Evolutionary conservation across 2,329 filamentous ascomycete species (phyloP).

Genomic region (Cladosporium sp.): DNA sequence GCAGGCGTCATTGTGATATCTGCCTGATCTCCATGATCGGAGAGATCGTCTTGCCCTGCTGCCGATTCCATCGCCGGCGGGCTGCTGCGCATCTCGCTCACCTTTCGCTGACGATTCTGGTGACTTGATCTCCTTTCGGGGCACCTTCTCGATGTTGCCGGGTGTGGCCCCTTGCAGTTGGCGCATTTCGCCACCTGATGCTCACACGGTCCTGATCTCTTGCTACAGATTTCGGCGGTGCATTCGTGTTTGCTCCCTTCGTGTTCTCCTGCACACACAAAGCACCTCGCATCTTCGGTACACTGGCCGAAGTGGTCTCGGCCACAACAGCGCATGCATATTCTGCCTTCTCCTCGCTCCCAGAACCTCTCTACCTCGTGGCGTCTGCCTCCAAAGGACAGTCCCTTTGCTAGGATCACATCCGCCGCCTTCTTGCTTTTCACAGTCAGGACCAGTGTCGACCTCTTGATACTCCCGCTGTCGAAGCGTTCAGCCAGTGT

Average conservation of each 20-base stretch:
- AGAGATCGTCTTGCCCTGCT: too few species aligned
- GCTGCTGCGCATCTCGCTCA: too few species aligned
- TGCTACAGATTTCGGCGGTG: too few species aligned
- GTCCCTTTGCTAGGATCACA: not conserved
- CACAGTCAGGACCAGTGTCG: slow-evolving; percentile 1
- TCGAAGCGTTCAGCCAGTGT: not conserved
- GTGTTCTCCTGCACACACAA: not conserved
- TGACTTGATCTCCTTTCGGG: too few species aligned
- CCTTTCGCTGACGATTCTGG: too few species aligned
- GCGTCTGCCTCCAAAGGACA: not conserved
- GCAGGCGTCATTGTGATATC: not conserved
- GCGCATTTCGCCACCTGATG: too few species aligned
- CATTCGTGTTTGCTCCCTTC: too few species aligned
- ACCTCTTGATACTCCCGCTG: not conserved
- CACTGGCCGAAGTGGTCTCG: not conserved
- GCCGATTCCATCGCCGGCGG: too few species aligned
- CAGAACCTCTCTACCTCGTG: not conserved
- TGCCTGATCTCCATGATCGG: not conserved
- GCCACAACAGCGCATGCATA: not conserved
- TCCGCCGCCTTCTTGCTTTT: not conserved
- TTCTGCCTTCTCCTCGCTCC: not conserved
- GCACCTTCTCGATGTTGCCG: too few species aligned
- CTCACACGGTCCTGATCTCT: too few species aligned
- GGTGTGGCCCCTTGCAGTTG: too few species aligned
- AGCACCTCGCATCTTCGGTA: not conserved